Base-by-base conservation (phyloP, 1,284 basidiomycete species). In the Phylloporus gajari region DNA sequence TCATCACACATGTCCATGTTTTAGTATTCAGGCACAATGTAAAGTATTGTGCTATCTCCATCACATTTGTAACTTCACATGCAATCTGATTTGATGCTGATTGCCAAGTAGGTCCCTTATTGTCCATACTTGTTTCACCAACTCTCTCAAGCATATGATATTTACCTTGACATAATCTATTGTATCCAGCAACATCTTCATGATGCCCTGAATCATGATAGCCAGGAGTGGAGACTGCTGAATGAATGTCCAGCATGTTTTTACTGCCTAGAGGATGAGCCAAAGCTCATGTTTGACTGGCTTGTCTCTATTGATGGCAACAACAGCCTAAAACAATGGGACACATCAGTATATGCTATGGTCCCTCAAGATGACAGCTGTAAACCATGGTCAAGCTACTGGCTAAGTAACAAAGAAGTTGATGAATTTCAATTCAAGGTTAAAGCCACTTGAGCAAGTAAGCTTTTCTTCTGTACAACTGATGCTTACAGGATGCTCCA, bases 321-420 rank as follows among this genome's bases (percentile, higher is more conserved):
- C 58, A 44, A 63, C n/a, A 63, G 61, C 15, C 61, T 63, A 2
- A 63, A 63, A 42, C n/a, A 15, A 21, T 63, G 61, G 61, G 42
- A 63, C n/a, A 48, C 6, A 17, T 13, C 27, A 27, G 25, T 44
- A 17, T 63, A 63, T 46, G 61, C 13, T 7, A 63, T 3, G 27
- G 27, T 11, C 9, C 61, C n/a, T 6, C 19, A 15, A 38, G 64
- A 53, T 19, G 64, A 65, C 25, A 25, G 11, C 3, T 9, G n/a
- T 13, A 44, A 5, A 3, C 9, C 13, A 5, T 15, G 23, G 9
- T 65, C 12, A 8, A 38, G 35, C 35, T 35, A 35, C 35, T 44
- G 42, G 42, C 17, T 44, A 44, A 44, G 42, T 44, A 44, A 44
- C 42, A 19, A 44, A 15, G 42, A 44, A 44, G 42, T 44, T 44